These are phyloP conservation scores for Phaffomyces thermotolerans DNA, from an alignment of 805 yeast genomes.

Conservation along the genomic window DNA sequence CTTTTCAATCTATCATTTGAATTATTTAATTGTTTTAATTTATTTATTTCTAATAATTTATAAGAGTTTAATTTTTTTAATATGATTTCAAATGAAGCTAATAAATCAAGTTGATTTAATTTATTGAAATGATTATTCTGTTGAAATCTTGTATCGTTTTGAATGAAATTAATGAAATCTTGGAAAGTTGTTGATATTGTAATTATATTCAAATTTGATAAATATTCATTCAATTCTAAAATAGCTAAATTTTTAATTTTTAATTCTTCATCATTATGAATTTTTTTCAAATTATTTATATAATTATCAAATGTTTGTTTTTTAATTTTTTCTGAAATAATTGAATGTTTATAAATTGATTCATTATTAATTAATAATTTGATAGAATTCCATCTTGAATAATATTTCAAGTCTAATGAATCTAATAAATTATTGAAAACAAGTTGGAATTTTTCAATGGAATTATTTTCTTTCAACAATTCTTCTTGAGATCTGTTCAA, in stretches of 20 bases:
- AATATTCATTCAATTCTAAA: conserved; percentile 43
- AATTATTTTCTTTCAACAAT: conserved; percentile 42
- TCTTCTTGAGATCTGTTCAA: conserved; percentile 44
- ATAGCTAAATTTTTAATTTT: conserved; percentile 41
- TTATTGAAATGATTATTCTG: conserved; percentile 49
- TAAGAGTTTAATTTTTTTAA: conserved; percentile 22
- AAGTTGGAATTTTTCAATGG: conserved; percentile 46
- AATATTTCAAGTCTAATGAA: conserved; percentile 40
- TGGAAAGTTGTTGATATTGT: conserved; percentile 17
- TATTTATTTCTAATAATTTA: conserved; percentile 16
- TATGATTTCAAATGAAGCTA: conserved; percentile 41
- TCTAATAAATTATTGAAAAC: conserved; percentile 45
- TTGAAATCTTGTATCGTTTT: conserved; percentile 43
- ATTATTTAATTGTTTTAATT: conserved; percentile 34
- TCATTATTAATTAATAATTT: conserved; percentile 52
- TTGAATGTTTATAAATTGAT: conserved; percentile 55
- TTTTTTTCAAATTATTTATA: conserved; percentile 31
- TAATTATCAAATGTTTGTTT: conserved; percentile 47
- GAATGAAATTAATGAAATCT: conserved; percentile 9
- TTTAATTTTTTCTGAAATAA: conserved; percentile 51
- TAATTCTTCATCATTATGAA: conserved; percentile 20
- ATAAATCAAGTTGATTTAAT: conserved; percentile 52
- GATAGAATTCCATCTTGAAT: conserved; percentile 59
- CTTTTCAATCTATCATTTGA: conserved; percentile 62
- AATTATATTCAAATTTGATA: conserved; percentile 29